Evolutionary conservation across 2,329 filamentous ascomycete genomes (phyloP), one percentile per base, ranked within the genome.

Genomic region (Fusarium sp.): DNA sequence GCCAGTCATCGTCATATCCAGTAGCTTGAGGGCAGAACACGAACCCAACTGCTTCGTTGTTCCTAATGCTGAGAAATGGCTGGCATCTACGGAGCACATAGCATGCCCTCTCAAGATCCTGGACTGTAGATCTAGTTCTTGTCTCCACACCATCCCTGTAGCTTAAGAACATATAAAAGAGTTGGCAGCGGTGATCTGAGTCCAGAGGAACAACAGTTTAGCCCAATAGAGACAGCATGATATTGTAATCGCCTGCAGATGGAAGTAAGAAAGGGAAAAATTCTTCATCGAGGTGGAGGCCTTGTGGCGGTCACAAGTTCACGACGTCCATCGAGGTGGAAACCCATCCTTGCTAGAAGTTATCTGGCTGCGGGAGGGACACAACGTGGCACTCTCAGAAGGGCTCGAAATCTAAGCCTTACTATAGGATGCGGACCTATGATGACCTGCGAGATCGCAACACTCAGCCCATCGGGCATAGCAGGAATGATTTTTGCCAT

Each of bases 241-340:
- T 71, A 61, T 62, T 50, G 53, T 55, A 55, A 36, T 45, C 44
- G 58, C 50, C 57, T 60, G 64, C 58, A 65, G 58, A 53, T 61
- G 65, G 56, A 68, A 70, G 57, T 51, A 76, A 65, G 26, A 55
- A 39, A 24, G 36, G 48, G 31, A 30, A 73, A 70, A 66, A 54
- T 63, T 77, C 67, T 77, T 77, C 71, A 75, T 75, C 68, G 74
- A 75, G 56, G 74, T 77, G 75, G 75, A 77, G 72, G 73, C 55
- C 61, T 62, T 60, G 62, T 77, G 75, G 75, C 74, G 74, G 74
- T 72, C 65, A 75, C 67, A 42, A 68, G 39, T 47, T 57, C 54
- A 48, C 38, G 61, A 65, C 72, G 75, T 53, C 70, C 72, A 77
- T 65, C 70, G 69, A 73, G 71, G 75, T 76, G 75, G 75, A 77